These are phyloP conservation scores for Aspergillus spinulosporus DNA, from an alignment of 2,329 filamentous ascomycete species.

Conservation along the genomic window DNA sequence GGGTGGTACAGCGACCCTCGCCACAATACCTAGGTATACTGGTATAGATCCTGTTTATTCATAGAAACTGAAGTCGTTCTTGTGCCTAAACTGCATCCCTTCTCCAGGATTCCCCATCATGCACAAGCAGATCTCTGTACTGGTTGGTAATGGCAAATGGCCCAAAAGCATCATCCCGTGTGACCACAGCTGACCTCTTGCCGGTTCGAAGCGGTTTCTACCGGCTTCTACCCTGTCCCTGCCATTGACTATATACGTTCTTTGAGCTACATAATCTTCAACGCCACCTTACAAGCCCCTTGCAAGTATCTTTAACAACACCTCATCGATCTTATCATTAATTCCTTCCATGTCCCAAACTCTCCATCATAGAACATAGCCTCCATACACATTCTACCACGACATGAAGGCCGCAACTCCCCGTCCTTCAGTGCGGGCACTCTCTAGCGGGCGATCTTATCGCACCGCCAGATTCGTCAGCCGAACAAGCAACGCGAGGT, in stretches of 20 bases:
- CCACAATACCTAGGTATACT: too few species aligned
- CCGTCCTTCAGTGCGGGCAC: conserved; percentile 29
- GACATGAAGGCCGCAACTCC: conserved; percentile 30
- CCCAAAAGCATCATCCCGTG: not conserved
- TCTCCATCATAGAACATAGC: not conserved
- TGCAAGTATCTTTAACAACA: not conserved
- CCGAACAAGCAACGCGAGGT: conserved; percentile 35
- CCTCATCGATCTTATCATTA: not conserved
- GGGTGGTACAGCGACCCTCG: too few species aligned
- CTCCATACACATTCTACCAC: not conserved
- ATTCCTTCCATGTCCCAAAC: not conserved
- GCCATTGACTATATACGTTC: not conserved
- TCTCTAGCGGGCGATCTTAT: conserved; percentile 15
- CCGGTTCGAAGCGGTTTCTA: not conserved
- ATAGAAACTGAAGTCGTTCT: not conserved
- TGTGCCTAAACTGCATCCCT: not conserved
- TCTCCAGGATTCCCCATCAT: too few species aligned
- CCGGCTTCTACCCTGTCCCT: not conserved
- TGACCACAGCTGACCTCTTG: not conserved
- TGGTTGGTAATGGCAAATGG: not conserved
- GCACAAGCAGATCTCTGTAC: not conserved
- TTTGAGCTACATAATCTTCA: not conserved
- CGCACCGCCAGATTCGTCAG: conserved; percentile 31
- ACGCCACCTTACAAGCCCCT: not conserved
- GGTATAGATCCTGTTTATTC: not conserved